Evolutionary conservation across 148 eudicot species (phyloP).

Genomic region (Selenicereus undatus): DNA sequence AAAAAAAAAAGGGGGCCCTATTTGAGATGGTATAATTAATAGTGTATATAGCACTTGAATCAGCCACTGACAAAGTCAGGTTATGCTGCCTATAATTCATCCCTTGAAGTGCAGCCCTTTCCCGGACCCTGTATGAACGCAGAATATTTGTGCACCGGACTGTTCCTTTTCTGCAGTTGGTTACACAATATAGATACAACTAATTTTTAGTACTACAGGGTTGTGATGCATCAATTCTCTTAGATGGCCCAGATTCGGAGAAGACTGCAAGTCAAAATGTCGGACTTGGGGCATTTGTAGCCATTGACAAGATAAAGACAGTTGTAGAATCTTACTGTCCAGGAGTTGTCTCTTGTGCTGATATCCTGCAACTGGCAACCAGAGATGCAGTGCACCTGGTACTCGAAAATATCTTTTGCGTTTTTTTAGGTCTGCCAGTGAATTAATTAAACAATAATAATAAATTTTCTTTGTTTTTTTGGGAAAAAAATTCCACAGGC

Average conservation of each 20-base stretch:
- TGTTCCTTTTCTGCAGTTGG: too few species aligned
- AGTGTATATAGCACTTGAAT: too few species aligned
- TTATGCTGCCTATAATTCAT: too few species aligned
- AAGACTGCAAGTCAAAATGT: slow-evolving; percentile 43
- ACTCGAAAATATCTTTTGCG: background rate
- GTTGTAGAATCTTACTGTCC: slow-evolving; percentile 57
- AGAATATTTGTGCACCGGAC: too few species aligned
- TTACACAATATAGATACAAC: too few species aligned
- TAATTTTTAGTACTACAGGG: slow-evolving; percentile 33
- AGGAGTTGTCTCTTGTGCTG: slow-evolving; percentile 64
- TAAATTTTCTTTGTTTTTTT: background rate
- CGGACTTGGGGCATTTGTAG: slow-evolving; percentile 42
- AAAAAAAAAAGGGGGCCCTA: too few species aligned
- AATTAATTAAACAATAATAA: too few species aligned
- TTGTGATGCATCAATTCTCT: slow-evolving; percentile 63
- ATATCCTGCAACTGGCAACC: slow-evolving; percentile 62
- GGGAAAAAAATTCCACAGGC: slow-evolving; percentile 35
- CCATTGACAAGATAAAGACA: slow-evolving; percentile 55
- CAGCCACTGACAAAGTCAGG: too few species aligned
- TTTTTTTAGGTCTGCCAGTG: too few species aligned
- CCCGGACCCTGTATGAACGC: too few species aligned
- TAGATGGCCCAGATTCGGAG: slow-evolving; percentile 56
- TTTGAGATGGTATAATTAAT: too few species aligned
- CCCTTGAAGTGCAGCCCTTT: too few species aligned
- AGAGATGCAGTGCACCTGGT: slow-evolving; percentile 60